phyloP scores from a whole-genome alignment of 2,329 filamentous ascomycete genomes.

The Nemania sp. region DNA sequence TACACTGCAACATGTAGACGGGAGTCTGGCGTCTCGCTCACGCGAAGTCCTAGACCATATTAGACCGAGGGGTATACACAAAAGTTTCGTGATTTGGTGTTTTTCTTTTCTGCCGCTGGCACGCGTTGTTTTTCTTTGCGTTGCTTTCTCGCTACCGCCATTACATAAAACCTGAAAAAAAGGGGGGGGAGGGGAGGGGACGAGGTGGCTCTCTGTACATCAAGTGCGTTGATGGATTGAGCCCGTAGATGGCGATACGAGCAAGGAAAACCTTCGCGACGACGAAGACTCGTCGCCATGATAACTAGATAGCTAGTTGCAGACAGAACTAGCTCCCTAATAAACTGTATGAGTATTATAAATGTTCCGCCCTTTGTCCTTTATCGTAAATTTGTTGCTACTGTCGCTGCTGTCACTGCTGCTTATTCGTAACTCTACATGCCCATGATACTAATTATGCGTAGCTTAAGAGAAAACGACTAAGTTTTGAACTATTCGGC shows the following conservation, averaged over 20 bases:
- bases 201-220: not conserved
- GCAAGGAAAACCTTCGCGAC: too few relatives aligned
- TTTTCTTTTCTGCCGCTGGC: not conserved
- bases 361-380: not conserved
- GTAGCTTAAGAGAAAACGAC: too few relatives aligned
- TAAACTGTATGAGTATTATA: not conserved
- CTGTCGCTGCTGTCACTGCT: too few relatives aligned
- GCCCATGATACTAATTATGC: too few relatives aligned
- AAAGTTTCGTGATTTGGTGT: not conserved
- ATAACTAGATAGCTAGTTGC: too few relatives aligned
- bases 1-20: slow-evolving; percentile 1
- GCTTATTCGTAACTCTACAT: too few relatives aligned
- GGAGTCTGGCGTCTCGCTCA: not conserved
- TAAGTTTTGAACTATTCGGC: too few relatives aligned
- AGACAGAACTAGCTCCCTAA: not conserved
- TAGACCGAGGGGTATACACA: not conserved
- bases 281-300: not conserved
- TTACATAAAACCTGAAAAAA: not conserved
- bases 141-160: too few relatives aligned
- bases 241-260: not conserved
- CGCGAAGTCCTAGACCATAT: not conserved
- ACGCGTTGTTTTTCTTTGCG: not conserved
- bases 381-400: not conserved
- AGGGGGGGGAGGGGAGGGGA: too few relatives aligned
- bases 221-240: not conserved